Percentiles rank a stretch among this genome's conserved stretches.
Evolutionary conservation across 306 rosid species (phyloP).

Genomic region (Cicer judaicum): DNA sequence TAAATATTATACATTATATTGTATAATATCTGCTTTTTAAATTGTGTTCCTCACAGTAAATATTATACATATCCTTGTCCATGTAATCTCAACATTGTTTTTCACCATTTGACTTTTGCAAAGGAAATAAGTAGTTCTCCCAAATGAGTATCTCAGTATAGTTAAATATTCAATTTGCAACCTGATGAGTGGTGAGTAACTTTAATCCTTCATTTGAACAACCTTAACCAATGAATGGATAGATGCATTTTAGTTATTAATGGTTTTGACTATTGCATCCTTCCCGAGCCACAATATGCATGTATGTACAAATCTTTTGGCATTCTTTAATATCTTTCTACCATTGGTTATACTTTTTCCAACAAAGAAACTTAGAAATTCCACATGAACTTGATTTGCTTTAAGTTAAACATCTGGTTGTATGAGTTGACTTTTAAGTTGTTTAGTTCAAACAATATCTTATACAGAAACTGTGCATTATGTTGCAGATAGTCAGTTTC

Average conservation of each 20-base stretch:
- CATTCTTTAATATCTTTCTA: constrained; percentile 23
- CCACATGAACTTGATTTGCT: background rate
- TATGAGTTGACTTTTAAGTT: constrained; percentile 18
- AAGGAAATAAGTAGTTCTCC: constrained; percentile 31
- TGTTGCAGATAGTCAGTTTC: constrained; percentile 78
- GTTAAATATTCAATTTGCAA: constrained; percentile 31
- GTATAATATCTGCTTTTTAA: constrained; percentile 5
- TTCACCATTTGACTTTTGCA: constrained; percentile 20
- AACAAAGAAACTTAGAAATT: constrained; percentile 4
- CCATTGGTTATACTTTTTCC: background rate
- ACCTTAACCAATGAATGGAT: constrained; percentile 8
- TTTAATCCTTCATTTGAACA: constrained; percentile 13
- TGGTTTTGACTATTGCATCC: constrained; percentile 8
- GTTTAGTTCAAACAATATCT: constrained; percentile 27
- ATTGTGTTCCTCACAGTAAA: background rate
- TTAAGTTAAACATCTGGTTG: constrained; percentile 22
- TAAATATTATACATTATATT: constrained; percentile 41
- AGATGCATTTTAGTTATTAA: constrained; percentile 17
- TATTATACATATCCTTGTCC: constrained; percentile 3
- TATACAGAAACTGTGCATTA: constrained; percentile 1
- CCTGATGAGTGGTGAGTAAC: constrained; percentile 10
- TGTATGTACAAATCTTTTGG: constrained; percentile 16
- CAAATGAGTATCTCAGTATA: background rate
- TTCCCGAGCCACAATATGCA: background rate
- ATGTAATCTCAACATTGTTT: constrained; percentile 1